Conservation (phyloP, 2,329 filamentous ascomycete species). For the Fusarium torulosum region DNA sequence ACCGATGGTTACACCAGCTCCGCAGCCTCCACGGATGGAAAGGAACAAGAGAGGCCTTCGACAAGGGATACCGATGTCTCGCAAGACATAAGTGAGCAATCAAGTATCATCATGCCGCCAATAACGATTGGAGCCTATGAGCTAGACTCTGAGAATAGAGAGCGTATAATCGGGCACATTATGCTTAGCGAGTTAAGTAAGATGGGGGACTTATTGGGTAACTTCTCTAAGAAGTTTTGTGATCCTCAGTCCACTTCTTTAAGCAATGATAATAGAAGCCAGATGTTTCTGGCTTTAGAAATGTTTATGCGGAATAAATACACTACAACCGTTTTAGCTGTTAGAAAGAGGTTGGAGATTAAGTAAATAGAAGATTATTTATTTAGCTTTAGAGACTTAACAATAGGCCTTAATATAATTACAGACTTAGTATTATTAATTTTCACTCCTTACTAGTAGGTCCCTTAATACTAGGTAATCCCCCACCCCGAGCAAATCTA, state of each 20-base stretch:
- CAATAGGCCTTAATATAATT: too few species aligned
- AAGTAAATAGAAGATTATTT: background rate
- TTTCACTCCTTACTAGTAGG: too few species aligned
- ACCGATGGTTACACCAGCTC: background rate
- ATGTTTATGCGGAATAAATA: conserved; percentile 17
- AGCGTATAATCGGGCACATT: conserved; percentile 12
- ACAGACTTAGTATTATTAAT: too few species aligned
- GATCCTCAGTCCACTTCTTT: background rate
- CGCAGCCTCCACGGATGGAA: background rate
- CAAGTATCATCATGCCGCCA: conserved; percentile 7
- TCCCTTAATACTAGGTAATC: too few species aligned
- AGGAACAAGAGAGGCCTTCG: background rate
- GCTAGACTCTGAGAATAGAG: conserved; percentile 11
- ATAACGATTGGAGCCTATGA: conserved; percentile 15
- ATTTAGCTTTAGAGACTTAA: too few species aligned
- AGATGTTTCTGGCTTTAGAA: conserved; percentile 8
- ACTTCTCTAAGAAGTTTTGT: conserved; percentile 16
- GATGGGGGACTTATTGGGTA: conserved; percentile 2
- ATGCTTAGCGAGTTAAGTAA: conserved; percentile 12
- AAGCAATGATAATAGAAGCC: conserved; percentile 3
- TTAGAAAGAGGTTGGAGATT: background rate
- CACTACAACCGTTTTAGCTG: background rate
- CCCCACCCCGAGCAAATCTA: too few species aligned
- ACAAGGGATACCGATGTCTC: background rate
- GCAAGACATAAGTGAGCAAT: background rate